Base-by-base conservation (phyloP, 2,329 filamentous ascomycete species). In the Curvularia hawaiiensis region DNA sequence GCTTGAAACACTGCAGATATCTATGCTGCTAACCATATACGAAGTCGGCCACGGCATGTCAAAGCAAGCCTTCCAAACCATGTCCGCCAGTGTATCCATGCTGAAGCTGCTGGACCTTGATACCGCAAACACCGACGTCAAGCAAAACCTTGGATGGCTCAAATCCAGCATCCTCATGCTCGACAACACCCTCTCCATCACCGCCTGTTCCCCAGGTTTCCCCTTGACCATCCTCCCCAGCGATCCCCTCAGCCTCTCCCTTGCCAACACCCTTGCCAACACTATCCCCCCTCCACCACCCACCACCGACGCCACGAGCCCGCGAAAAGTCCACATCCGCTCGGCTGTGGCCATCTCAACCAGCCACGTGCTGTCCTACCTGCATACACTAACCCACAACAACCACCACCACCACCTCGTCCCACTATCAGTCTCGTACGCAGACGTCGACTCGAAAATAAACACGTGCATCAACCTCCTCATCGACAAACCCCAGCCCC, bases 81-180 rank as follows among this genome's bases (percentile, higher is more conserved):
- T 65, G 3, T 56, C 50, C 6, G 38, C 38, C 9, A 54, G 51
- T 20, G 44, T 46, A 2, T 58, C 51, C 5, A 47, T 54, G 3
- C 52, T 56, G 3, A 49, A 55, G 30, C 35, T 61, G 3, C 38
- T 63, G 2, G 43, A 56, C 18, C 26, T 31, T n/a, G 28, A 33
- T 5, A 9, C 22, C 11, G 2, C 22, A 22, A 14, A 22, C 22
- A 16, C 40, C 4, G 1, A 16, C 10, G 7, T 6, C 38, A 48
- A n/a, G 28, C 38, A 39, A 9, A 39, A 28, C 2, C 22, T 55
- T 3, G 31, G 26, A 18, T 64, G 56, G 54, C 28, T 64, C 18
- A 54, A 58, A 28, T 46, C 52, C 12, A 59, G 59, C 30, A 50
- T 62, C 22, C 41, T 60, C 14, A 62, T 64, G 57, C 57, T 64